Evolutionary conservation across 1,139 yeast genomes (phyloP).

Genomic region (Candida sp.): DNA sequence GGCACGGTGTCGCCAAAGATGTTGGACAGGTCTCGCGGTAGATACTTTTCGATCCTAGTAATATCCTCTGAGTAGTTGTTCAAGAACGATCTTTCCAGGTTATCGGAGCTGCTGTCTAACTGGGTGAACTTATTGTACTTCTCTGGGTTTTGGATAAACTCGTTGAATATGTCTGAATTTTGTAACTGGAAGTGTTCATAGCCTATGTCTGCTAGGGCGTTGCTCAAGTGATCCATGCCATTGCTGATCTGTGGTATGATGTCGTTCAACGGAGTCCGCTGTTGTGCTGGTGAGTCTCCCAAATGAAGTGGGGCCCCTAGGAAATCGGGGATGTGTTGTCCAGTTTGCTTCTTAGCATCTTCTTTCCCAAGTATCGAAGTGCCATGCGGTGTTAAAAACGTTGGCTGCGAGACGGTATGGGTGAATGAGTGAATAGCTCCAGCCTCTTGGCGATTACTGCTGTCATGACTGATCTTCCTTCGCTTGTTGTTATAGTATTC

Average conservation of each 20-base stretch:
- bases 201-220: conserved; percentile 34
- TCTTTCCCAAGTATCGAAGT: neutral
- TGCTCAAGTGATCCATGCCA: conserved; percentile 33
- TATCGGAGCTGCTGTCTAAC: neutral
- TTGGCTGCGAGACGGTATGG: neutral
- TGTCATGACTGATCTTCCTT: neutral
- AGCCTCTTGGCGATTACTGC: neutral
- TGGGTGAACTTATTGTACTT: neutral
- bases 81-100: conserved; percentile 13
- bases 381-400: conserved; percentile 8
- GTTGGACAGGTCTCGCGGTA: conserved; percentile 12
- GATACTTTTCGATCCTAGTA: conserved; percentile 23
- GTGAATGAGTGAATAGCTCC: too few species aligned
- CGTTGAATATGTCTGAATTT: conserved; percentile 32
- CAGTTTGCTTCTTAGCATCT: neutral
- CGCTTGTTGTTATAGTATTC: neutral
- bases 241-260: conserved; percentile 1
- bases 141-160: conserved; percentile 19
- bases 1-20: conserved; percentile 10
- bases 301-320: neutral
- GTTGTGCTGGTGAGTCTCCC: neutral
- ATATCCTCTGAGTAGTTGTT: conserved; percentile 25
- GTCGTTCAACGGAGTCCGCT: neutral
- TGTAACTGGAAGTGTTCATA: conserved; percentile 29
- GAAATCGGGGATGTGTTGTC: neutral